These are phyloP conservation scores for Ceratorhiza oryzae-sativae DNA, from an alignment of 1,284 basidiomycete species.

Conservation along the genomic window DNA sequence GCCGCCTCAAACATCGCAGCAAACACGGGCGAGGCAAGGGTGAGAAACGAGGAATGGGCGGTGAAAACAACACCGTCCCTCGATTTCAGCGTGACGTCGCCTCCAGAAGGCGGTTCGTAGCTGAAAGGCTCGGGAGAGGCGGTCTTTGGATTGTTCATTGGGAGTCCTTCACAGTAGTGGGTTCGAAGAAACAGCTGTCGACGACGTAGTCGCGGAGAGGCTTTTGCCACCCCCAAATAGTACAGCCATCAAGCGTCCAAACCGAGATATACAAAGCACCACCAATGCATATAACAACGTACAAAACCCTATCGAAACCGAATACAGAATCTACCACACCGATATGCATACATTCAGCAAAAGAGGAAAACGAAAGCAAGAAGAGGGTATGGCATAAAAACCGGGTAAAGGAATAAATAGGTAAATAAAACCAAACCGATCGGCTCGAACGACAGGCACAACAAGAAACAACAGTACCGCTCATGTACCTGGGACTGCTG, in stretches of 20 bases:
- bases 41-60: slow-evolving; percentile 45
- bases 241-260: not conserved
- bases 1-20: slow-evolving; percentile 44
- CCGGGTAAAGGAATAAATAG: slow-evolving; percentile 2
- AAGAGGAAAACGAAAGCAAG: not conserved
- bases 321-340: not conserved
- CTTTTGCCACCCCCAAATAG: too few species aligned
- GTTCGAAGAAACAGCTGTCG: too few species aligned
- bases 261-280: not conserved
- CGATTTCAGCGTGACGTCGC: slow-evolving; percentile 44
- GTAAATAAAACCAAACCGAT: not conserved
- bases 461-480: not conserved
- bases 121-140: not conserved
- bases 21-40: slow-evolving; percentile 46
- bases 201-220: too few species aligned
- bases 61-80: slow-evolving; percentile 44
- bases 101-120: not conserved
- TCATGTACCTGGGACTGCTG: not conserved
- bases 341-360: not conserved
- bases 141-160: too few species aligned
- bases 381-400: not conserved
- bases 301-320: not conserved
- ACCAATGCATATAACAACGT: not conserved
- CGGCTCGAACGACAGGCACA: not conserved
- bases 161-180: too few species aligned